phyloP scores from a whole-genome alignment of 2,329 filamentous ascomycete genomes.

The Aspergillus puulaauensis region DNA sequence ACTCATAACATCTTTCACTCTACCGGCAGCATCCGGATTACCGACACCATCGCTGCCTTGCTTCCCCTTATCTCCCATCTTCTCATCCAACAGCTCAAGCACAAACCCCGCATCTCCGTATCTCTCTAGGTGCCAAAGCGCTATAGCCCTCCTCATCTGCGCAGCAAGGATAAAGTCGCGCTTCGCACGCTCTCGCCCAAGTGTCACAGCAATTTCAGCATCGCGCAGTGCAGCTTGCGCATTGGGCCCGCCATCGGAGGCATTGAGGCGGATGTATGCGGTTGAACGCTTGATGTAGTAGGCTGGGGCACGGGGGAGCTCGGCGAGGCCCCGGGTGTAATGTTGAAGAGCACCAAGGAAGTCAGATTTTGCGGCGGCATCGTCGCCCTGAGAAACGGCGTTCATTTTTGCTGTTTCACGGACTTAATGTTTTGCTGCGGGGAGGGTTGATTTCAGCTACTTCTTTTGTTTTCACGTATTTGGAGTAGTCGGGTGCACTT shows the following conservation, averaged over 20 bases:
- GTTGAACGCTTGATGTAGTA: conserved; percentile 84
- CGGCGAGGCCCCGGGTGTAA: conserved; percentile 64
- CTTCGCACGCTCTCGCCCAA: conserved; percentile 66
- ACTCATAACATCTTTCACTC: conserved; percentile 31
- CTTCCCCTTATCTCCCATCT: conserved; percentile 44
- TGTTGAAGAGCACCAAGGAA: conserved; percentile 67
- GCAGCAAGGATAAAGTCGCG: conserved; percentile 76
- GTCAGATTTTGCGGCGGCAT: conserved; percentile 62
- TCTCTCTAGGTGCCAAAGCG: conserved; percentile 66
- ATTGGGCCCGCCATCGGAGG: conserved; percentile 46
- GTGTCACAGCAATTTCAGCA: conserved; percentile 64
- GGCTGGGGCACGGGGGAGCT: conserved; percentile 64
- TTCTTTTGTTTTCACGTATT: neutral
- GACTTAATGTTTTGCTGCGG: neutral
- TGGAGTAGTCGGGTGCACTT: neutral
- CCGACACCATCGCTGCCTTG: conserved; percentile 33
- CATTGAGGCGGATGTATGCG: conserved; percentile 66
- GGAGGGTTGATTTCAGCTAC: neutral
- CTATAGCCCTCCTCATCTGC: conserved; percentile 76
- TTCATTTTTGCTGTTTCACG: conserved; percentile 43
- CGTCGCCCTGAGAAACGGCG: conserved; percentile 56
- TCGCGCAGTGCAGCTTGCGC: conserved; percentile 61
- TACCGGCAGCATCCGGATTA: conserved; percentile 25
- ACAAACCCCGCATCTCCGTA: conserved; percentile 75
- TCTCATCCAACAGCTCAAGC: conserved; percentile 56